Conservation (phyloP, 129 eudicot species). For the Flaveria trinervia region DNA sequence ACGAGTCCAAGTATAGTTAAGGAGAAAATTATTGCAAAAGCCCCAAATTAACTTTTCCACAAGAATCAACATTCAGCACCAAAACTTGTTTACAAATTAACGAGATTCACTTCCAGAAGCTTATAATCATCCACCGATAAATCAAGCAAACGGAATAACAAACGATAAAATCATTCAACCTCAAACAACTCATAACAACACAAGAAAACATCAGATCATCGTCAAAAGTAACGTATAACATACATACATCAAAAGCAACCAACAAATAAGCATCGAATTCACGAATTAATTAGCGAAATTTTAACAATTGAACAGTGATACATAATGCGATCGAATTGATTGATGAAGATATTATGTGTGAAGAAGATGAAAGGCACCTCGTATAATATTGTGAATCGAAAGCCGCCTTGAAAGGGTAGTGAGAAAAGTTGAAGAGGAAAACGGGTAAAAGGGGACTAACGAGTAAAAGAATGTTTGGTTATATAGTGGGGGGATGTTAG, state of each 20-base stretch:
- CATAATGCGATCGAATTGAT: neutral
- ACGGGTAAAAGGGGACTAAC: neutral
- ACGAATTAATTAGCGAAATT: neutral
- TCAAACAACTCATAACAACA: conserved; percentile 5
- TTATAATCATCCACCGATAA: neutral
- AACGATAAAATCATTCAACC: neutral
- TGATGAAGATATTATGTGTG: neutral
- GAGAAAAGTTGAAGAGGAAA: neutral
- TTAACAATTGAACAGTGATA: neutral
- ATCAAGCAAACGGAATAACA: neutral
- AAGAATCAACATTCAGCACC: no score
- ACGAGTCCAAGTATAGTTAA: no score
- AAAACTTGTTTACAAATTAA: neutral
- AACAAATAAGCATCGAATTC: neutral
- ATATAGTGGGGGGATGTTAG: neutral
- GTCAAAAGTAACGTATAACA: neutral
- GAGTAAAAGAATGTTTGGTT: neutral
- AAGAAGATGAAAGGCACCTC: neutral
- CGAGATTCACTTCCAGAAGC: neutral
- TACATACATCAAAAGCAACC: neutral
- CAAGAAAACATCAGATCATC: neutral
- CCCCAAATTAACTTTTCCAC: neutral
- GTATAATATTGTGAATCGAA: neutral
- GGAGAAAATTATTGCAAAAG: neutral
- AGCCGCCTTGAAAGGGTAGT: neutral